These are phyloP conservation scores for Chalara sp. DNA, from an alignment of 2,329 filamentous ascomycete genomes.

Conservation along the genomic window DNA sequence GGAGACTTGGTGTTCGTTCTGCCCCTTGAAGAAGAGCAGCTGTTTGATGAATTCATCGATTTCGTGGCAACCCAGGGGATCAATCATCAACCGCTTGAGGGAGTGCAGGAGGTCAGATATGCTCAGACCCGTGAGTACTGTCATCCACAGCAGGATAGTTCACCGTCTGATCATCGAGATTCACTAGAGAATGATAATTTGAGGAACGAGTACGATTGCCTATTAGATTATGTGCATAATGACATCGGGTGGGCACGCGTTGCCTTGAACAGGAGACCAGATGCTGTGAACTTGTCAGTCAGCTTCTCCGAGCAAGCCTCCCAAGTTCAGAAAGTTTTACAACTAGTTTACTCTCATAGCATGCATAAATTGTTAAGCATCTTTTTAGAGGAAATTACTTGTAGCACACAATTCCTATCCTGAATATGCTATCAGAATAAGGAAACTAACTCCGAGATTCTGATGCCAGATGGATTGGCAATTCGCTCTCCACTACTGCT, in stretches of 20 bases:
- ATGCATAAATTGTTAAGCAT: no score
- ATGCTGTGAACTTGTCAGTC: conserved; percentile 62
- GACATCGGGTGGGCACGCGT: conserved; percentile 68
- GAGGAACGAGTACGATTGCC: conserved; percentile 59
- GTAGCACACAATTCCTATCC: no score
- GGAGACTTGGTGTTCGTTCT: conserved; percentile 55
- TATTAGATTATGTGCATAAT: conserved; percentile 56
- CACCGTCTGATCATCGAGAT: background rate
- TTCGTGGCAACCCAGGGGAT: conserved; percentile 53
- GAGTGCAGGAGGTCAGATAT: conserved; percentile 52
- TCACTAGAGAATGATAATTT: conserved; percentile 73
- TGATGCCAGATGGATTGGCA: conserved; percentile 58
- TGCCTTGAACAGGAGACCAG: conserved; percentile 57
- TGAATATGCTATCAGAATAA: no score
- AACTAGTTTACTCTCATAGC: no score
- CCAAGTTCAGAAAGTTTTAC: no score
- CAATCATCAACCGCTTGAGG: conserved; percentile 12
- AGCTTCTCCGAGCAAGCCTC: no score
- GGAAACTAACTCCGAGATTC: no score
- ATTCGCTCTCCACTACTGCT: conserved; percentile 61
- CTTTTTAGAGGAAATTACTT: no score
- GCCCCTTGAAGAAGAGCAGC: conserved; percentile 59
- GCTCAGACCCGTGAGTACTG: conserved; percentile 61
- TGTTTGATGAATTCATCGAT: conserved; percentile 55
- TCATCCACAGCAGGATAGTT: background rate